Base-by-base conservation (phyloP, 2,329 filamentous ascomycete species). In the Aspergillus jensenii region DNA sequence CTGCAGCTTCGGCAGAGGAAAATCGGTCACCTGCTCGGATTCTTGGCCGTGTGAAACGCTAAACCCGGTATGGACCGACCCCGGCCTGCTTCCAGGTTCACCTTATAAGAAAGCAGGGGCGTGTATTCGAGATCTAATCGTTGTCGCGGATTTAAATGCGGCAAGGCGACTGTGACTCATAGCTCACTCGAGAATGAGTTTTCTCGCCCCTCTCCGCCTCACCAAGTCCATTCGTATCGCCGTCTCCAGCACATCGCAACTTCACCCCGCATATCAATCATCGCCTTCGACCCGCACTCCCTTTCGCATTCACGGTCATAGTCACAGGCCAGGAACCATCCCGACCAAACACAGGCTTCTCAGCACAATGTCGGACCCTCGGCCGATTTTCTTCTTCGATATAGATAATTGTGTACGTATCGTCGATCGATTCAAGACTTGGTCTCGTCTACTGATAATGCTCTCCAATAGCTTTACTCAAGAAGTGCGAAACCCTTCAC, bases 341-440 rank as follows among this genome's bases (percentile, higher is more conserved):
- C 9, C 27, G 9, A 31, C 51, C 61, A 27, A 59, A 27, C 47
- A 51, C 49, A 44, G 27, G 14, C 39, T 51, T 39, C 46, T 60
- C 49, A 65, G 61, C 50, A 60, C 64, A 47, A 59, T 62, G 52
- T 53, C 59, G 59, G 76, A 80, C 62, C 65, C 69, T 60, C 73
- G 84, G 61, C 81, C 82, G 2, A 81, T 90, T 19, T 84, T 87
- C 73, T 87, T 85, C 75, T 98, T 97, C 71, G 95, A 99, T 73
- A 98, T 99, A 71, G 95, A 99, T 81, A 99, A 99, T 72, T 99
- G 96, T 77, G 85, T 87, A 80, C 62, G 84, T 79, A 21, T 14
- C 45, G 27, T 6, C 21, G 6, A 27, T 14, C 21, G 6, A 27
- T 14, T 31, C 14, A 17, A 25, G 8, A n/a, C 15, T 44, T 33